These are phyloP conservation scores for Sideroxylon spinosum DNA, from an alignment of 179 eudicot genomes.

Conservation along the genomic window DNA sequence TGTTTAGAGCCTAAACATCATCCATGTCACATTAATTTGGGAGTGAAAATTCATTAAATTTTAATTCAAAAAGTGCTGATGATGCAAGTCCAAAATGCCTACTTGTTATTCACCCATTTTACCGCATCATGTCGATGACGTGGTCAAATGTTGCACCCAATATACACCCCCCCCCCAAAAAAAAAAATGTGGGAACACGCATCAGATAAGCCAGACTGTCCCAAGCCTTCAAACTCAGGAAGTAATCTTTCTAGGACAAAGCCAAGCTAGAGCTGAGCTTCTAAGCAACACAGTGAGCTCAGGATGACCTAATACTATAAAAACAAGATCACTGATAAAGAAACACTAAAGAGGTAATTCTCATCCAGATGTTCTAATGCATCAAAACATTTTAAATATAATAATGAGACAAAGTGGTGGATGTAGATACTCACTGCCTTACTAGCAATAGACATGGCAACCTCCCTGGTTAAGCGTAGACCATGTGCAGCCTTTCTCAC, in stretches of 20 bases:
- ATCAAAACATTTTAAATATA: neutral
- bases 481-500: constrained; percentile 97
- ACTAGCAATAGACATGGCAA: constrained; percentile 89
- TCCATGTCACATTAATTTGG: too few relatives aligned
- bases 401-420: neutral
- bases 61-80: too few relatives aligned
- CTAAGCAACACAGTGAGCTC: neutral
- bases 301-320: neutral
- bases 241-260: neutral
- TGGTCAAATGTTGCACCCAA: too few relatives aligned
- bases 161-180: neutral
- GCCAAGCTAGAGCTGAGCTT: neutral
- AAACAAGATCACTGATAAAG: neutral
- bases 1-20: too few relatives aligned
- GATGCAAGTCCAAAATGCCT: too few relatives aligned
- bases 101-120: too few relatives aligned
- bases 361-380: neutral
- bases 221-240: neutral
- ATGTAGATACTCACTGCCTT: constrained; percentile 68
- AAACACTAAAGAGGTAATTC: neutral
- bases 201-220: neutral
- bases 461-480: constrained; percentile 87
- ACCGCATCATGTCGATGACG: too few relatives aligned
- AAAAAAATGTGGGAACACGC: neutral
- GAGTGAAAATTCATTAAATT: too few relatives aligned